Evolutionary conservation across 768 basidiomycete genomes (phyloP).

Genomic region (Tulasnella sp.): DNA sequence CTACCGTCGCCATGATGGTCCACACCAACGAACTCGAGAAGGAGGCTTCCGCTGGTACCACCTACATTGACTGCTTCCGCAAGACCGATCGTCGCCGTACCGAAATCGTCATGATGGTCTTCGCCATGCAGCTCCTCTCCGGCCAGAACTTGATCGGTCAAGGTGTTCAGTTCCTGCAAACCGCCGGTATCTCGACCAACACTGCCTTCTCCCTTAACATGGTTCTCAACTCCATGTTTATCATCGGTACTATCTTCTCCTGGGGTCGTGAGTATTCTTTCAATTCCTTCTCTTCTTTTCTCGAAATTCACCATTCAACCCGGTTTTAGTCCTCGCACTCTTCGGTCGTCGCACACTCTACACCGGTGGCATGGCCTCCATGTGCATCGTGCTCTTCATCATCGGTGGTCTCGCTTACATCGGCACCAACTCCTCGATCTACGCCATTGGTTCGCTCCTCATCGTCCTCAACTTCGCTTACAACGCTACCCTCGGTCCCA

Average conservation of each 20-base stretch:
- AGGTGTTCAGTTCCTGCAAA: slow-evolving; percentile 42
- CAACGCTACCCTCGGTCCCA: slow-evolving; percentile 44
- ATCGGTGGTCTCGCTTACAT: slow-evolving; percentile 44
- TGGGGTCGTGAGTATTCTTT: slow-evolving; percentile 42
- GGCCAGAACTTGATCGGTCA: slow-evolving; percentile 42
- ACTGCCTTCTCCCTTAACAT: slow-evolving; percentile 40
- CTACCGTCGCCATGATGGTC: slow-evolving; percentile 45
- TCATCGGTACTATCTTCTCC: slow-evolving; percentile 43
- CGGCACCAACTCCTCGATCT: slow-evolving; percentile 33
- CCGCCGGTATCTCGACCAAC: slow-evolving; percentile 40
- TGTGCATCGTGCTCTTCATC: slow-evolving; percentile 42
- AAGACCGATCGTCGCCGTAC: slow-evolving; percentile 45
- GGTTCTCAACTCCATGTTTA: slow-evolving; percentile 42
- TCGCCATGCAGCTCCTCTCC: slow-evolving; percentile 73
- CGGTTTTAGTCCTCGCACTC: slow-evolving; percentile 36
- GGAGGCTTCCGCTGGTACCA: slow-evolving; percentile 42
- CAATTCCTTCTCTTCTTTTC: not conserved
- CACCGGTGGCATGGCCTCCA: slow-evolving; percentile 42
- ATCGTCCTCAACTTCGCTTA: slow-evolving; percentile 45
- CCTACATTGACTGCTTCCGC: slow-evolving; percentile 48
- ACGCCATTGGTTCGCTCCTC: slow-evolving; percentile 44
- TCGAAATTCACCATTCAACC: not conserved
- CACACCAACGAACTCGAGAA: slow-evolving; percentile 48
- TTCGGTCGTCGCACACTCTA: slow-evolving; percentile 48
- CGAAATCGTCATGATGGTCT: slow-evolving; percentile 81